phyloP scores from a whole-genome alignment of 2,329 filamentous ascomycete species.

The Xylariaceae sp. region DNA sequence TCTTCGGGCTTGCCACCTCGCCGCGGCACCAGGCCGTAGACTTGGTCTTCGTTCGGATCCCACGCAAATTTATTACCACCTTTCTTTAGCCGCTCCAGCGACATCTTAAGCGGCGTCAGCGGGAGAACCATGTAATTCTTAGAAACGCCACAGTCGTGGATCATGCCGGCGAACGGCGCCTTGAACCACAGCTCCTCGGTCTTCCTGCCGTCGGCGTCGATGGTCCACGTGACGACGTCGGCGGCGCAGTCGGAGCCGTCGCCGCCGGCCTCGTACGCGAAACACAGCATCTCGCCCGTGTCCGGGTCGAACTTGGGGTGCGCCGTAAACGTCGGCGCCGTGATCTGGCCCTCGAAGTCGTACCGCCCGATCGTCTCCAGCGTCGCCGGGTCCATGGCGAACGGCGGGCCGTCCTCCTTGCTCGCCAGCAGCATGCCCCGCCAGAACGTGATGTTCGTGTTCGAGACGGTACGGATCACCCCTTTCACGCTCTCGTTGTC shows the following conservation, averaged over 20 bases:
- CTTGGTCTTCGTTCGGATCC: conserved; percentile 58
- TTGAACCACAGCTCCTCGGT: conserved; percentile 52
- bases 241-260: conserved; percentile 46
- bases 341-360: conserved; percentile 55
- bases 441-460: conserved; percentile 64
- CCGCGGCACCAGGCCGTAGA: conserved; percentile 57
- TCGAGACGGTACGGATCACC: conserved; percentile 58
- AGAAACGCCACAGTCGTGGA: conserved; percentile 52
- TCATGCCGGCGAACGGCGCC: conserved; percentile 56
- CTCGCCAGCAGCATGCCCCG: conserved; percentile 55
- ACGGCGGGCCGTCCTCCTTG: conserved; percentile 59
- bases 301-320: conserved; percentile 57
- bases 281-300: conserved; percentile 55
- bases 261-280: conserved; percentile 52
- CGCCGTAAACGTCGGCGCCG: conserved; percentile 51
- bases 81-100: conserved; percentile 45
- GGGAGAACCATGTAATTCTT: conserved; percentile 52
- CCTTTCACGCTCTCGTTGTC: conserved; percentile 58
- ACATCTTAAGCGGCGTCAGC: conserved; percentile 51
- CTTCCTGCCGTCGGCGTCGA: conserved; percentile 46
- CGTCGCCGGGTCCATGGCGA: conserved; percentile 52
- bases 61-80: conserved; percentile 56
- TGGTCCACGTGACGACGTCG: conserved; percentile 51
- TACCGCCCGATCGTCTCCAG: conserved; percentile 54
- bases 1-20: conserved; percentile 53